Conservation (phyloP, 768 basidiomycete genomes). For the Psilocybe tampanensis region DNA sequence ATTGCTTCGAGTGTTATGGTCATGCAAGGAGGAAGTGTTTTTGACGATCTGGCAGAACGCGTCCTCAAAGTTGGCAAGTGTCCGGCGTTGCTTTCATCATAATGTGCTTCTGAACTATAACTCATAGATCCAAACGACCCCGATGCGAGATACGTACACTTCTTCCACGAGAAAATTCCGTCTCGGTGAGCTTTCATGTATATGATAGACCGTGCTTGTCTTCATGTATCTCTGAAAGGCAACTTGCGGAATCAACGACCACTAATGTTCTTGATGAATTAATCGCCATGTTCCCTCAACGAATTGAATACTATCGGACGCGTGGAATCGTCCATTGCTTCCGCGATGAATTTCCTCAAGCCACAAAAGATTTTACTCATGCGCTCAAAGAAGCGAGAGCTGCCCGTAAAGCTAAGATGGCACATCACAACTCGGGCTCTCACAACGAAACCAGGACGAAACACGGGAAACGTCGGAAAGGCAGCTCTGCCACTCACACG, state of each 20-base stretch:
- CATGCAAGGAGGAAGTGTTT: conserved; percentile 92
- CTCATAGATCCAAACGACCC: conserved; percentile 68
- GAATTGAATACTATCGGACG: conserved; percentile 84
- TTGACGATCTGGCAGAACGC: conserved; percentile 89
- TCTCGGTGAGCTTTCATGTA: conserved; percentile 65
- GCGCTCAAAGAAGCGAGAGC: conserved; percentile 79
- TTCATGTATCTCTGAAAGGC: conserved; percentile 44
- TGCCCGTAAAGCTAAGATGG: conserved; percentile 62
- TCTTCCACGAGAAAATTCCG: conserved; percentile 95
- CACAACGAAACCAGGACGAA: conserved; percentile 34
- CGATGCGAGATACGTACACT: conserved; percentile 88
- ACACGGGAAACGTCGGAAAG: conserved; percentile 59
- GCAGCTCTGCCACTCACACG: conserved; percentile 37
- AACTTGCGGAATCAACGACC: conserved; percentile 82
- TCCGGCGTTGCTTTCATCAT: background rate
- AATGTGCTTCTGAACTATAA: conserved; percentile 2
- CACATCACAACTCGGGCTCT: conserved; percentile 48
- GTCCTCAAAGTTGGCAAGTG: conserved; percentile 66
- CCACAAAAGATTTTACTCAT: conserved; percentile 79
- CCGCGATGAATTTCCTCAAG: conserved; percentile 76
- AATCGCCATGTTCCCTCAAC: conserved; percentile 71
- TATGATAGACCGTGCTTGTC: conserved; percentile 3
- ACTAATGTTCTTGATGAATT: conserved; percentile 80
- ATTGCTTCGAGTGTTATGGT: conserved; percentile 93
- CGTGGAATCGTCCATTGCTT: conserved; percentile 91